These are phyloP conservation scores for Pichia nanzhaoensis DNA, from an alignment of 805 yeast genomes.

Conservation along the genomic window DNA sequence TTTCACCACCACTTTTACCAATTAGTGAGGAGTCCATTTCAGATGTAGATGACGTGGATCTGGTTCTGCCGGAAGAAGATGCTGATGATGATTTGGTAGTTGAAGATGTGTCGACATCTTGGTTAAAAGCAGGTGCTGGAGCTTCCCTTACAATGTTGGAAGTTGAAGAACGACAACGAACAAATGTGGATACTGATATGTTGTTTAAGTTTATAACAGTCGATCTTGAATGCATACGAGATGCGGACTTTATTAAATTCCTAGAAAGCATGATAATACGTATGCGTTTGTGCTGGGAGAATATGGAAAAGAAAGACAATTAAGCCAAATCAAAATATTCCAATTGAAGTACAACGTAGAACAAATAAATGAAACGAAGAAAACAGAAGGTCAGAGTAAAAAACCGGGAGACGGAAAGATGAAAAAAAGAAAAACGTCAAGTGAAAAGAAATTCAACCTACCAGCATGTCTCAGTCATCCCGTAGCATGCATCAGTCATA, in stretches of 20 bases:
- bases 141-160: slow-evolving; percentile 13
- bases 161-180: slow-evolving; percentile 10
- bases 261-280: slow-evolving; percentile 5
- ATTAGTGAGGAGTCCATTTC: slow-evolving; percentile 74
- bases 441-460: too few relatives aligned
- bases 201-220: background rate
- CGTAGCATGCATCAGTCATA: too few relatives aligned
- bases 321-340: too few relatives aligned
- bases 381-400: too few relatives aligned
- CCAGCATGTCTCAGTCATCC: too few relatives aligned
- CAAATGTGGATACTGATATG: background rate
- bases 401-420: background rate
- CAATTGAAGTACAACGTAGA: too few relatives aligned
- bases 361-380: too few relatives aligned
- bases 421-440: background rate
- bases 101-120: slow-evolving; percentile 8
- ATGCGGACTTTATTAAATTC: slow-evolving; percentile 3
- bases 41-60: slow-evolving; percentile 9
- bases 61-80: background rate
- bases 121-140: slow-evolving; percentile 20
- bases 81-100: slow-evolving; percentile 17
- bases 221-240: slow-evolving; percentile 5
- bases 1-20: slow-evolving; percentile 97
- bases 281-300: background rate
- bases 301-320: background rate